Base-by-base conservation (phyloP, 352 stramenopile species). In the Saprolegnia diclina region DNA sequence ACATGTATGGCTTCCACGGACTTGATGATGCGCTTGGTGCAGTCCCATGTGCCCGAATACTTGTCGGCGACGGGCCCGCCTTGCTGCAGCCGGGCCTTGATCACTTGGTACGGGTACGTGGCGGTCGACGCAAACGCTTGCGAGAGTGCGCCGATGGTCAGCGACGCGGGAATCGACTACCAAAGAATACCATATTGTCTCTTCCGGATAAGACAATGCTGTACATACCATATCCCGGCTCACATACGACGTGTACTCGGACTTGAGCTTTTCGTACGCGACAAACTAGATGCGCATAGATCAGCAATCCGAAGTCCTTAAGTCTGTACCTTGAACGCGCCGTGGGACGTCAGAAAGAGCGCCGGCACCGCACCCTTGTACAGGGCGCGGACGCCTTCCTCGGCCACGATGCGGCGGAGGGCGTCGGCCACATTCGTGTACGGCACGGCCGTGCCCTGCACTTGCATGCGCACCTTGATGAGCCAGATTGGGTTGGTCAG, bases 401-500 rank as follows among this genome's bases (percentile, higher is more conserved):
- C 89, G 40, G 85, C 81, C 29, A 98, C 82, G 68, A 99, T 99
- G 37, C 90, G 95, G 32, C 81, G 79, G 18, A 96, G 85, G 22
- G 97, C 96, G 79, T 99, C 91, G 71, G 79, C 68, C 44, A 94
- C 74, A 64, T 75, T 90, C 73, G 72, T 75, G 71, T 94, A 94
- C 11, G 84, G 85, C 29, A 83, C 59, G 32, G 74, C 72, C 57
- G 90, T 91, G 29, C 78, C 81, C 18, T 92, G 83, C 24, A 92
- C 85, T 88, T 99, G 95, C 86, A 99, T 94, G 52, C 97, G 83
- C 32, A 97, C 97, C 77, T 99, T 99, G 69, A 99, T 90, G 37
- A 99, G 83, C 96, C 96, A 99, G 42, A 99, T 90, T 19, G 97
- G 97, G 83, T 99, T 99, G 32, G 96, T 99, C 26, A 98, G 74